A percentile compares a stretch with the other conserved stretches of the same genome.
Conservation (phyloP, 2,329 filamentous ascomycete species). For the Neoascochyta sp. region DNA sequence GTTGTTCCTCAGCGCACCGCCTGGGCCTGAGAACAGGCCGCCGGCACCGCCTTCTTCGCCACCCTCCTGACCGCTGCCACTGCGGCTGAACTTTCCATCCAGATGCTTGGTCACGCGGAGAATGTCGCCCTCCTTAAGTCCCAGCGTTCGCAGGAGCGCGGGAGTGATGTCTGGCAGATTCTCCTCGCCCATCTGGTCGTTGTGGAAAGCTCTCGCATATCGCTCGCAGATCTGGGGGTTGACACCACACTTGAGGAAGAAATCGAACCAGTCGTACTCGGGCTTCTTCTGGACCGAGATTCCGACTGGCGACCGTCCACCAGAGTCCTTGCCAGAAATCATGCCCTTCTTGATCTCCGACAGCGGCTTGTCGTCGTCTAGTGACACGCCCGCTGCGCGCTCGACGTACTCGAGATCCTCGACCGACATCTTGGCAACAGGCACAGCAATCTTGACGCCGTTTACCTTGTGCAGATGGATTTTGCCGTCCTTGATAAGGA, state of each 20-base stretch:
- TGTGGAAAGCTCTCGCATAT: slow-evolving; percentile 82
- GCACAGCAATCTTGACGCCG: slow-evolving; percentile 96
- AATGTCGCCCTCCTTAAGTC: slow-evolving; percentile 94
- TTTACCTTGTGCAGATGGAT: slow-evolving; percentile 98
- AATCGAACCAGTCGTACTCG: slow-evolving; percentile 98
- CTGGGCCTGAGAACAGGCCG: slow-evolving; percentile 87
- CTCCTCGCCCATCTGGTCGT: slow-evolving; percentile 94
- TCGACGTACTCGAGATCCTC: slow-evolving; percentile 96
- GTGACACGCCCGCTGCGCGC: slow-evolving; percentile 74
- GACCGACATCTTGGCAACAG: slow-evolving; percentile 89
- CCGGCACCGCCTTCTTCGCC: slow-evolving; percentile 59
- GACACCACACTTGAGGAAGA: slow-evolving; percentile 90
- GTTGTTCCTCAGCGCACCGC: slow-evolving; percentile 89
- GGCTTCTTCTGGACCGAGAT: slow-evolving; percentile 65
- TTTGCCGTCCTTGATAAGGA: slow-evolving; percentile 90
- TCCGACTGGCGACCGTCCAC: slow-evolving; percentile 46
- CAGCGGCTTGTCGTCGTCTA: slow-evolving; percentile 88
- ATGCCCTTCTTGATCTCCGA: slow-evolving; percentile 67
- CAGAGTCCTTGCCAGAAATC: slow-evolving; percentile 47
- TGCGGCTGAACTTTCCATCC: slow-evolving; percentile 68
- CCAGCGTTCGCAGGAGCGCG: slow-evolving; percentile 76
- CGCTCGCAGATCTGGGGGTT: slow-evolving; percentile 90
- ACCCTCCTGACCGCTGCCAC: slow-evolving; percentile 57
- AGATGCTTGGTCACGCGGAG: slow-evolving; percentile 89
- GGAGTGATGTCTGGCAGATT: slow-evolving; percentile 86